A percentile compares a stretch with the other conserved stretches of the same genome.
Evolutionary conservation across 805 yeast genomes (phyloP).

Genomic region (Teunomyces aglyptinius): DNA sequence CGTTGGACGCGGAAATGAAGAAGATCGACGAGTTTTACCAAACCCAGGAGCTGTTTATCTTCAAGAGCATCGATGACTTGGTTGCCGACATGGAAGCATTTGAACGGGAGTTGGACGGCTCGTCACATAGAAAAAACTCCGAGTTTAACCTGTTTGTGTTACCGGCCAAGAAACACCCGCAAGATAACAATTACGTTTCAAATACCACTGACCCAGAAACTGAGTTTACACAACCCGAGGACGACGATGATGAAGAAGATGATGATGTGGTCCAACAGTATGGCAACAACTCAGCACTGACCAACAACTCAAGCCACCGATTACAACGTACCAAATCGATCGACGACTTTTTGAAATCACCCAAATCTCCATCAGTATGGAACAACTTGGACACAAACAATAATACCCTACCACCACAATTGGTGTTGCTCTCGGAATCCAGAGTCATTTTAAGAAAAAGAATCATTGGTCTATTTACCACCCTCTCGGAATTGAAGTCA

Average conservation of each 20-base stretch:
- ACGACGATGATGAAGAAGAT: slow-evolving; percentile 29
- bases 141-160: slow-evolving; percentile 6
- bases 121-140: slow-evolving; percentile 10
- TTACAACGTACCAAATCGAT: slow-evolving; percentile 19
- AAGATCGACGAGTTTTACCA: slow-evolving; percentile 77
- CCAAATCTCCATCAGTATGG: slow-evolving; percentile 36
- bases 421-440: slow-evolving; percentile 44
- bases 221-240: slow-evolving; percentile 24
- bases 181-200: neutral
- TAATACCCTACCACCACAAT: slow-evolving; percentile 30
- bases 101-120: slow-evolving; percentile 35
- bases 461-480: slow-evolving; percentile 43
- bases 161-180: neutral
- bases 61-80: slow-evolving; percentile 52
- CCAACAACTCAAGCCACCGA: neutral
- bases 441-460: slow-evolving; percentile 47
- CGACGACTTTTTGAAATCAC: slow-evolving; percentile 37
- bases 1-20: slow-evolving; percentile 71
- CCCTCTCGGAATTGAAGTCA: slow-evolving; percentile 48
- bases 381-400: slow-evolving; percentile 17
- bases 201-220: slow-evolving; percentile 35
- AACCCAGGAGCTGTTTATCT: slow-evolving; percentile 60
- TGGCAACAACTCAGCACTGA: slow-evolving; percentile 1
- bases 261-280: slow-evolving; percentile 22
- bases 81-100: slow-evolving; percentile 63